Conservation (phyloP, 169 alveolate species). For the Plasmodium malariae region DNA sequence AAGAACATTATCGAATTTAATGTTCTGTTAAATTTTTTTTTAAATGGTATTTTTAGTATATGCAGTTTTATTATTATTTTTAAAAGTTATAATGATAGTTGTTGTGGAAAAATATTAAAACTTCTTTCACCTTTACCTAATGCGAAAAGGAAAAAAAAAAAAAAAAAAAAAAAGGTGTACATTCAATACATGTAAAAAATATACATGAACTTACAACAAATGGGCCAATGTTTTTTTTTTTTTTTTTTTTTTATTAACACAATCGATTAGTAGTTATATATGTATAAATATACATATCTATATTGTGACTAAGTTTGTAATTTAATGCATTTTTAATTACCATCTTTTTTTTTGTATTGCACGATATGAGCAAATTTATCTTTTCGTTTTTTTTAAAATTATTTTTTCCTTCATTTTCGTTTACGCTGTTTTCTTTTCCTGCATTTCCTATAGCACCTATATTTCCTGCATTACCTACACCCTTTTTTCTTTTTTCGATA, state of each 20-base stretch:
- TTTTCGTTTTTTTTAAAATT: too few species aligned
- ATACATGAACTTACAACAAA: too few species aligned
- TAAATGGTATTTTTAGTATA: background rate
- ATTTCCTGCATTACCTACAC: background rate
- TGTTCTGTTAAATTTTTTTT: constrained; percentile 12
- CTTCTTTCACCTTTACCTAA: constrained; percentile 37
- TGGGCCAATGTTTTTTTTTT: too few species aligned
- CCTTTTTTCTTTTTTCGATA: background rate
- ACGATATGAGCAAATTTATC: background rate
- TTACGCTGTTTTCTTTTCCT: too few species aligned
- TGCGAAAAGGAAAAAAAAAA: background rate
- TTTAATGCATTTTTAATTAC: too few species aligned
- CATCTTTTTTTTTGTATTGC: constrained; percentile 42
- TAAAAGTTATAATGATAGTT: constrained; percentile 34
- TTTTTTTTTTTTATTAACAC: too few species aligned
- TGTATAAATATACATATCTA: too few species aligned
- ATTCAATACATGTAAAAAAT: background rate
- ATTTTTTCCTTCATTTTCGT: too few species aligned
- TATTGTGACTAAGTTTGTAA: too few species aligned
- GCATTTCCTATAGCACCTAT: background rate
- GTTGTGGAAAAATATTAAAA: constrained; percentile 34
- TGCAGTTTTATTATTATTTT: background rate
- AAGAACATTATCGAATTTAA: constrained; percentile 70
- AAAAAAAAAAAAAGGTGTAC: background rate
- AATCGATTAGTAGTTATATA: too few species aligned